Conservation (phyloP, 352 stramenopile species). For the Bremia lactucae region DNA sequence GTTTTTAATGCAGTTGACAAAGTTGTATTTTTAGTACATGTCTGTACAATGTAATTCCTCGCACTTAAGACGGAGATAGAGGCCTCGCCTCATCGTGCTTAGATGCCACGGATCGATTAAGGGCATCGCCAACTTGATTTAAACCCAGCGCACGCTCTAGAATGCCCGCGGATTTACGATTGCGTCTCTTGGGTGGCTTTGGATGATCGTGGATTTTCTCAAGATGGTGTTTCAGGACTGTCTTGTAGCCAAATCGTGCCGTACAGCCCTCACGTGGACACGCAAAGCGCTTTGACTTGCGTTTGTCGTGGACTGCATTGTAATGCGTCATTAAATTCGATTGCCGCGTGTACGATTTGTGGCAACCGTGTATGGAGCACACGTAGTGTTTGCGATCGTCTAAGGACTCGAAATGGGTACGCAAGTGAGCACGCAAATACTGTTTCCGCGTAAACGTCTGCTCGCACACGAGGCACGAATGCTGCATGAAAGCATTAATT, state of each 20-base stretch:
- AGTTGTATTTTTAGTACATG: not conserved
- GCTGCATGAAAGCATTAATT: not conserved
- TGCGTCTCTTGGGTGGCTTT: conserved; percentile 14
- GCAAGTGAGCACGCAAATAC: conserved; percentile 44
- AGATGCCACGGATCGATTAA: not conserved
- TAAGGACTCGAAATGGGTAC: conserved; percentile 50
- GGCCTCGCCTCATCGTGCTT: too few species aligned
- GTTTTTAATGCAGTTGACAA: too few species aligned
- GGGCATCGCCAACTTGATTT: conserved; percentile 17
- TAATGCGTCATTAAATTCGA: conserved; percentile 73
- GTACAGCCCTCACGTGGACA: conserved; percentile 49
- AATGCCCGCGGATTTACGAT: conserved; percentile 20
- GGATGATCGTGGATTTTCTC: conserved; percentile 45
- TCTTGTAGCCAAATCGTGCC: conserved; percentile 68
- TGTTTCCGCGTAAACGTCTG: conserved; percentile 39
- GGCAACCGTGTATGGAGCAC: conserved; percentile 48
- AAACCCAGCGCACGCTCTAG: conserved; percentile 27
- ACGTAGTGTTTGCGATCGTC: conserved; percentile 50
- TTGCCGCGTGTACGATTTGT: conserved; percentile 53
- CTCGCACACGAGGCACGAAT: conserved; percentile 45
- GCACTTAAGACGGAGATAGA: not conserved
- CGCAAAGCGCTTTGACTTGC: conserved; percentile 49
- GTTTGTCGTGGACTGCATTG: conserved; percentile 51
- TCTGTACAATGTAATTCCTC: not conserved
- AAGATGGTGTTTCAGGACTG: conserved; percentile 50